phyloP scores from a whole-genome alignment of 2,329 filamentous ascomycete genomes.

The Diaporthe citrichinensis region DNA sequence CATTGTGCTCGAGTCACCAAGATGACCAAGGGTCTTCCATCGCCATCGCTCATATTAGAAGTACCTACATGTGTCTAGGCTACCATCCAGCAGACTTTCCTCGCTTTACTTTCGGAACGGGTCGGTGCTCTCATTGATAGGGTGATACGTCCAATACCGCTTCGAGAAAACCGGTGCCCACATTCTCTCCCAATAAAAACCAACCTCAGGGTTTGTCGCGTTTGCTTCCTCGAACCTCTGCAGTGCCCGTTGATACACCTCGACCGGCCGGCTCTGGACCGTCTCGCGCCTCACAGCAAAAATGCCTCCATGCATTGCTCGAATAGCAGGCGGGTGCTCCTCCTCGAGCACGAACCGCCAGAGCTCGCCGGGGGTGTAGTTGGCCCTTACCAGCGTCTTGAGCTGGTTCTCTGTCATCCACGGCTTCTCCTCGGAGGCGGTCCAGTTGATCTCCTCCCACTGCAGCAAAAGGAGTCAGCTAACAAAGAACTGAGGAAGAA shows the following conservation, averaged over 20 bases:
- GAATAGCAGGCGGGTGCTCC: conserved; percentile 39
- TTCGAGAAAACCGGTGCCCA: conserved; percentile 43
- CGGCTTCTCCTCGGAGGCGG: conserved; percentile 35
- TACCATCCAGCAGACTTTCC: neutral
- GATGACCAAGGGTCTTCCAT: neutral
- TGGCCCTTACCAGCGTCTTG: conserved; percentile 30
- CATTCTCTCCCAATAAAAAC: conserved; percentile 43
- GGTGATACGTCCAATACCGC: conserved; percentile 34
- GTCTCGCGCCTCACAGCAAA: conserved; percentile 41
- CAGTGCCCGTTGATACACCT: conserved; percentile 30
- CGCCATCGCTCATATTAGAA: neutral
- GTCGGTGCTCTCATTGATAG: neutral
- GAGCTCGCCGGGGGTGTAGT: conserved; percentile 40
- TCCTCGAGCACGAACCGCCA: conserved; percentile 37
- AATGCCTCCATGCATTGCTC: conserved; percentile 42
- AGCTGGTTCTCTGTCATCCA: conserved; percentile 43
- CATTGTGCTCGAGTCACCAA: neutral
- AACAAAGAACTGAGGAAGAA: too few relatives aligned
- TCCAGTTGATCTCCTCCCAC: conserved; percentile 41
- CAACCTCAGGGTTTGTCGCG: conserved; percentile 41
- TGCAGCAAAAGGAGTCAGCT: too few relatives aligned
- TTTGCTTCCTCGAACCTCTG: conserved; percentile 41
- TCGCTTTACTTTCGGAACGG: neutral
- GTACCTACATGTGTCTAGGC: neutral
- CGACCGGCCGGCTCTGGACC: conserved; percentile 34